A percentile compares a stretch with the other conserved stretches of the same genome.
phyloP scores from a whole-genome alignment of 305 asterid genomes.

The Fraxinus dipetala region DNA sequence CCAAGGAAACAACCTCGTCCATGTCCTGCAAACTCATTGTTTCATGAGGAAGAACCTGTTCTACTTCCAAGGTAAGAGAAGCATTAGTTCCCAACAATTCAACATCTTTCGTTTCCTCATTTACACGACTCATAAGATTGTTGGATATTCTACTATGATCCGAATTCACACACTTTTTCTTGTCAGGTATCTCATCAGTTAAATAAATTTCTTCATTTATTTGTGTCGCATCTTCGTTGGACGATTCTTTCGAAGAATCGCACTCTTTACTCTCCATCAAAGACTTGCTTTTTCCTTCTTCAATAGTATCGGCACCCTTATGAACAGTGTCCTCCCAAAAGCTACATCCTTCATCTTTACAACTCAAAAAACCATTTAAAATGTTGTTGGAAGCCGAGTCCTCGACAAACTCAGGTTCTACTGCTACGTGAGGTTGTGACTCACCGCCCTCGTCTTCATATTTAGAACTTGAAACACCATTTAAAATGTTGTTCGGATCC shows the following conservation, averaged over 20 bases:
- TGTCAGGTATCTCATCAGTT: conserved; percentile 24
- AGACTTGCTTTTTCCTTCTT: conserved; percentile 21
- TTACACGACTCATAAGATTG: conserved; percentile 13
- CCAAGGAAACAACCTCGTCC: conserved; percentile 17
- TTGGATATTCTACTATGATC: conserved; percentile 23
- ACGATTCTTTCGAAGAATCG: conserved; percentile 18
- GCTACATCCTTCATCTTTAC: conserved; percentile 27
- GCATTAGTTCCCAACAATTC: conserved; percentile 2
- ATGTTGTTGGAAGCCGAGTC: conserved; percentile 22
- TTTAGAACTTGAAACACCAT: conserved; percentile 20
- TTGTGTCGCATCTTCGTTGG: conserved; percentile 19
- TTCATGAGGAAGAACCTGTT: conserved; percentile 6
- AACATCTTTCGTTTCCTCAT: conserved; percentile 11
- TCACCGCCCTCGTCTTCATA: conserved; percentile 30
- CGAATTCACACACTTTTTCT: conserved; percentile 25
- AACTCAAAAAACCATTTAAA: conserved; percentile 21
- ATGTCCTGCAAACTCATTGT: conserved; percentile 6
- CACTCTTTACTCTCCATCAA: conserved; percentile 19
- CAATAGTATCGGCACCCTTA: conserved; percentile 24
- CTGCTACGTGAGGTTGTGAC: conserved; percentile 27
- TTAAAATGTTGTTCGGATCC: conserved; percentile 15
- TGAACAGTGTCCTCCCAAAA: conserved; percentile 20
- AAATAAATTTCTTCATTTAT: conserved; percentile 35
- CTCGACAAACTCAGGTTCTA: conserved; percentile 40
- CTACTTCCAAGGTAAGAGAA: conserved; percentile 25